Evolutionary conservation across 306 rosid species (phyloP).

Genomic region (Senna siamea): DNA sequence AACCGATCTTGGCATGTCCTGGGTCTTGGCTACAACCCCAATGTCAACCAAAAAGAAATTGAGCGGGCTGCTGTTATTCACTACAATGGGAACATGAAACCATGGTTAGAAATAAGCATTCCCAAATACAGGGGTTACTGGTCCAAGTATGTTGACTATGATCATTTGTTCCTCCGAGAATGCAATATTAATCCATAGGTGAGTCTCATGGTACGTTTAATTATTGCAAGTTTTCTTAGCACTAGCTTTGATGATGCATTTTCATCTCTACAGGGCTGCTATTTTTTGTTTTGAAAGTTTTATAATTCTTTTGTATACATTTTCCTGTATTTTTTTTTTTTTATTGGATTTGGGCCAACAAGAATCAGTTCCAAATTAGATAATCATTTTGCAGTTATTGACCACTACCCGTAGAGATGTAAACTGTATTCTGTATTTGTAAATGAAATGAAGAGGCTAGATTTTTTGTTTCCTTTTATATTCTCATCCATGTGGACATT

Average conservation of each 20-base stretch:
- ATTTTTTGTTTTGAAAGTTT: conserved; percentile 40
- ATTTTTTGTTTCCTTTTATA: neutral
- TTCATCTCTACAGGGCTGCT: conserved; percentile 53
- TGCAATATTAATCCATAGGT: conserved; percentile 88
- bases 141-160: conserved; percentile 74
- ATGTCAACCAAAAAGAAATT: conserved; percentile 62
- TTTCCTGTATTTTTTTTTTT: conserved; percentile 33
- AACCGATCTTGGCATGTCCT: conserved; percentile 79
- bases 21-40: conserved; percentile 89
- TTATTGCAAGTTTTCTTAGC: conserved; percentile 37
- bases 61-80: conserved; percentile 86
- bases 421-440: conserved; percentile 35
- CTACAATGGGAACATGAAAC: conserved; percentile 95
- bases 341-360: conserved; percentile 33
- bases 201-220: conserved; percentile 28
- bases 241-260: conserved; percentile 42
- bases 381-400: conserved; percentile 20
- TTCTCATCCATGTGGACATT: neutral
- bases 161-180: conserved; percentile 71
- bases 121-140: conserved; percentile 79
- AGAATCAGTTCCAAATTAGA: conserved; percentile 35
- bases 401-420: conserved; percentile 38
- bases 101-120: conserved; percentile 96
- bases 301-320: conserved; percentile 64
- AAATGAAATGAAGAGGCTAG: conserved; percentile 36